Evolutionary conservation across 202 grass and related monocot species (phyloP).

Genomic region (Miscanthus sacchariflorus): DNA sequence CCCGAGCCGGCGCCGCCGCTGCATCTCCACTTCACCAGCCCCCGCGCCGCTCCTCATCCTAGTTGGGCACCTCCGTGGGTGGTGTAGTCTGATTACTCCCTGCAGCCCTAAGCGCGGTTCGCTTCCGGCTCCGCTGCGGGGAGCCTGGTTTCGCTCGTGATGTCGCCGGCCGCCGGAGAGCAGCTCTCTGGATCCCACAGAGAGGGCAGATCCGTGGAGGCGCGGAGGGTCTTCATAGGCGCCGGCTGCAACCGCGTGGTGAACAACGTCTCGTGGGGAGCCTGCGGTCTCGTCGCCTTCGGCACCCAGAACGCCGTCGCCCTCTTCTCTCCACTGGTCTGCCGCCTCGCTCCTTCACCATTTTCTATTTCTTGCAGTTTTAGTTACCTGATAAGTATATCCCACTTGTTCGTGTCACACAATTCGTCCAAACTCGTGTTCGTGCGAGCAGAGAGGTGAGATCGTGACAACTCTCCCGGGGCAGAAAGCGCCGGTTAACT

Average conservation of each 20-base stretch:
- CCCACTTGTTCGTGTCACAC: background rate
- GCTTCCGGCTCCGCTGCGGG: background rate
- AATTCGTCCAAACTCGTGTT: background rate
- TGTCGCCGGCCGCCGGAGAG: conserved; percentile 50
- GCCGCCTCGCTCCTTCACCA: background rate
- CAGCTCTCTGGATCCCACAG: conserved; percentile 26
- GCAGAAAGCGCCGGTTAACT: conserved; percentile 88
- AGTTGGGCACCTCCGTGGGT: no score
- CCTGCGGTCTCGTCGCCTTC: conserved; percentile 83
- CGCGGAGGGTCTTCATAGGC: conserved; percentile 68
- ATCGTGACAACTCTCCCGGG: conserved; percentile 86
- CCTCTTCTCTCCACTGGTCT: conserved; percentile 79
- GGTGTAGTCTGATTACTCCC: background rate
- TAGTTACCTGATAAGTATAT: background rate
- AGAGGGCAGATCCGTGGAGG: conserved; percentile 21
- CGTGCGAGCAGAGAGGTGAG: conserved; percentile 68
- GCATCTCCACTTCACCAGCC: background rate
- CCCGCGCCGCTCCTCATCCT: background rate
- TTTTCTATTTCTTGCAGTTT: background rate
- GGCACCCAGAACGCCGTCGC: conserved; percentile 94
- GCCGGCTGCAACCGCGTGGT: conserved; percentile 96
- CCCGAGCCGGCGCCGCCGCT: background rate
- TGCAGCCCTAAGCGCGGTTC: background rate
- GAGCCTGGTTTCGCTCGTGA: conserved; percentile 7
- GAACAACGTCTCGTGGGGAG: conserved; percentile 94